phyloP scores from a whole-genome alignment of 192 early-diverging fungal genomes.

The Umbelopsis isabellina region DNA sequence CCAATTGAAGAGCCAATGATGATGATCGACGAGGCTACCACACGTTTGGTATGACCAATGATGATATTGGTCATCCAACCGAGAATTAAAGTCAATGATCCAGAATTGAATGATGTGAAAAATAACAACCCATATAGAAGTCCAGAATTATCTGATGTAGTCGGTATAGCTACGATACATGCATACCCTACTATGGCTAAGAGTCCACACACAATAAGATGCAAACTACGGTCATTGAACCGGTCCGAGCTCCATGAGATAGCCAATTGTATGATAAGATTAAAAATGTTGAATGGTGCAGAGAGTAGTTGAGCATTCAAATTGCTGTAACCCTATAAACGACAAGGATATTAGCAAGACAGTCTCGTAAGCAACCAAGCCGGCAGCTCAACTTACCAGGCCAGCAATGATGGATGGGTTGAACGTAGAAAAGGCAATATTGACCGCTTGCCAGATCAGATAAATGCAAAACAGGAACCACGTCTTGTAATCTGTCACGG shows the following conservation, averaged over 20 bases:
- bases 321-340: not conserved
- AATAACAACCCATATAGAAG: constrained; percentile 11
- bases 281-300: constrained; percentile 25
- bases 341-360: not conserved
- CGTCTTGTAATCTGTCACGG: constrained; percentile 30
- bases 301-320: constrained; percentile 29
- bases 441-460: constrained; percentile 30
- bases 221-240: constrained; percentile 23
- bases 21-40: constrained; percentile 29
- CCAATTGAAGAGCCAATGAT: constrained; percentile 30
- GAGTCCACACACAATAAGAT: constrained; percentile 7
- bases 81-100: constrained; percentile 18
- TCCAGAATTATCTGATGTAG: not conserved
- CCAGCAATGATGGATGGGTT: constrained; percentile 20
- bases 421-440: constrained; percentile 25
- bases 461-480: constrained; percentile 32
- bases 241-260: constrained; percentile 27
- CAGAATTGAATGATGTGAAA: constrained; percentile 21
- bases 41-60: constrained; percentile 33
- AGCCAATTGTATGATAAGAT: constrained; percentile 25
- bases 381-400: not conserved
- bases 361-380: not conserved
- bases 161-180: constrained; percentile 10
- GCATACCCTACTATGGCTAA: not conserved
- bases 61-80: constrained; percentile 29